Evolutionary conservation across 192 early-diverging fungal genomes (phyloP).

Genomic region (Backusella psychrophila): DNA sequence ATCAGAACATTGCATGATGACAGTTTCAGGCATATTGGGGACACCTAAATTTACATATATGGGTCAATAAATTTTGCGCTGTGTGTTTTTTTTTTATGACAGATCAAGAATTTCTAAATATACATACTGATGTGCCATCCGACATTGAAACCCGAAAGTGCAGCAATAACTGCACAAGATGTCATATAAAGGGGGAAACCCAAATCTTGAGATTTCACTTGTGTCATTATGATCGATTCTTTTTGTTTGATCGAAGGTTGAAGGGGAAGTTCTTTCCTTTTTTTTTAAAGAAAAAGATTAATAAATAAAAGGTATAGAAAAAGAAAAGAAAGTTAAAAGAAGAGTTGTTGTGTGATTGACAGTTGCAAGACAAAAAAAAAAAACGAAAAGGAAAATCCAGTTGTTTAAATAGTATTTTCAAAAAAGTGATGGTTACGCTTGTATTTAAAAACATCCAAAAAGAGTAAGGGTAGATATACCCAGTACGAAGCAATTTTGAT

Average conservation of each 20-base stretch:
- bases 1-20: conserved; percentile 25
- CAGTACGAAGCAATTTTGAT: neutral
- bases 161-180: conserved; percentile 26
- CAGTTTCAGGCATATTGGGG: conserved; percentile 28
- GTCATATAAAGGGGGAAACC: conserved; percentile 30
- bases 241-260: neutral
- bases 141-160: conserved; percentile 33
- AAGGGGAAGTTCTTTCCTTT: neutral
- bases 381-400: neutral
- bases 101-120: neutral
- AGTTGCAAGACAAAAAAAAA: neutral
- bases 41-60: conserved; percentile 26
- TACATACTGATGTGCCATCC: conserved; percentile 36
- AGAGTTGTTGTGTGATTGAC: neutral
- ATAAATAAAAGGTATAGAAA: neutral
- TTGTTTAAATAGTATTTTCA: neutral
- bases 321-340: conserved; percentile 14
- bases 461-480: conserved; percentile 12
- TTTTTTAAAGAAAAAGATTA: conserved; percentile 9
- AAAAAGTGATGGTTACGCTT: neutral
- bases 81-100: neutral
- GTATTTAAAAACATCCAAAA: conserved; percentile 3
- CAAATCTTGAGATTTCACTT: conserved; percentile 18
- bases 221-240: conserved; percentile 7
- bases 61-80: neutral